Evolutionary conservation across 2,329 filamentous ascomycete genomes (phyloP), one percentile per base, ranked within the genome.

Genomic region (Seiridium unicorne): DNA sequence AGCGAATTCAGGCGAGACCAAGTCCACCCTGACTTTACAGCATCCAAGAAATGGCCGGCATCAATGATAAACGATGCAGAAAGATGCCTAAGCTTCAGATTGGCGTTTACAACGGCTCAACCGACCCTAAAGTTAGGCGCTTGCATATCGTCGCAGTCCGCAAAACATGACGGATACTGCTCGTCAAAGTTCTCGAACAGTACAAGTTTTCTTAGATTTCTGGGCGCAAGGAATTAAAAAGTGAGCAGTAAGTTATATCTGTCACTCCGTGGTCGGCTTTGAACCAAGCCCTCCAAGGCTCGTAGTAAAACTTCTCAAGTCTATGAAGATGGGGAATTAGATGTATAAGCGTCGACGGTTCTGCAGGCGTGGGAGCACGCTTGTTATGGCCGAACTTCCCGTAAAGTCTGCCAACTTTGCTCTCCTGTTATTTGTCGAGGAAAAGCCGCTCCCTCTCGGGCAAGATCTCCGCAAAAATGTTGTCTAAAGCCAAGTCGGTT

Each of bases 101-200:
- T 75, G 42, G 69, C 65, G 26, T 63, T 59, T 53, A 70, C 73
- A 64, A 72, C 63, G 59, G 65, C 64, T 61, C 58, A 64, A 66
- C 69, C 69, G 31, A 74, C 59, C 44, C 31, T 65, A 36, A 64
- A 61, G 51, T 58, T 62, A 60, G 69, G 66, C 35, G 61, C 60
- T 49, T 69, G 63, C 51, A 69, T 59, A 62, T 60, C 58, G 44
- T 61, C 60, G 58, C 55, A 48, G 10, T 55, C 3, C 42, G 11
- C 55, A 57, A 54, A 66, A 42, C 32, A 62, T 65, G 58, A 47
- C 57, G 68, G 58, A 62, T 73, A 75, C 54, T 46, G 44, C 65
- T 74, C 60, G 58, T 74, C 68, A 62, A 72, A 72, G 61, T 74
- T 75, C 65, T 75, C 69, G 60, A 76, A 76, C 49, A 76, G 65